Base-by-base conservation (phyloP, 192 early-diverging fungal species). In the Backusella macrospora region DNA sequence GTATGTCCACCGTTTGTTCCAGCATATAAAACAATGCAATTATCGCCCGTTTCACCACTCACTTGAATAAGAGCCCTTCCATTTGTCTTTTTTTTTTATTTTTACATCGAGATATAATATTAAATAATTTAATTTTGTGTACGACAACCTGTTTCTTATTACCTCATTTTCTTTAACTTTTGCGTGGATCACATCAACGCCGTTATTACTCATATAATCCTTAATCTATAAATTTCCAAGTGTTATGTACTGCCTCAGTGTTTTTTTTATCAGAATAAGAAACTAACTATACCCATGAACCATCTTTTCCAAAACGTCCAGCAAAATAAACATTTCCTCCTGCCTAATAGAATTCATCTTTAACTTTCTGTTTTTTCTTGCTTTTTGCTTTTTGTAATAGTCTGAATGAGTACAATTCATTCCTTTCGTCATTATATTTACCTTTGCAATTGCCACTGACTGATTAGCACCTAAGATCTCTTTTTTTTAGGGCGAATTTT, bases 271-370 rank as follows among this genome's bases (percentile, higher is more conserved):
- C 29, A 34, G 29, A 34, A 2, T 34, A 34, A 34, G 29, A 2
- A 34, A 34, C 16, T 6, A 15, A 9, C 29, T 64, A 55, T 67
- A 79, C 87, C 92, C 91, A 96, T 44, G 69, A 68, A 14, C 93
- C 96, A 79, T 98, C 97, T 9, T 80, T 80, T 18, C 97, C 97
- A 14, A 98, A 85, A 64, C 86, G 88, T 39, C 95, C 97, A n/a
- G 89, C 91, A 62, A 92, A 88, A 65, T 88, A 85, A 4, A 95
- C 90, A 10, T 85, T 78, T 3, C 79, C 86, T 8, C 92, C 91
- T 6, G 94, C 88, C 79, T 88, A 78, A 37, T 4, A 12, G 18
- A 46, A 8, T n/a, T 14, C 39, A n/a, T 4, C 26, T 63, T 38
- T 14, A 18, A 13, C 16, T 16, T 2, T 29, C 16, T 18, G 45